phyloP scores from a whole-genome alignment of 2,329 filamentous ascomycete genomes.

The Fusarium xyrophilum region DNA sequence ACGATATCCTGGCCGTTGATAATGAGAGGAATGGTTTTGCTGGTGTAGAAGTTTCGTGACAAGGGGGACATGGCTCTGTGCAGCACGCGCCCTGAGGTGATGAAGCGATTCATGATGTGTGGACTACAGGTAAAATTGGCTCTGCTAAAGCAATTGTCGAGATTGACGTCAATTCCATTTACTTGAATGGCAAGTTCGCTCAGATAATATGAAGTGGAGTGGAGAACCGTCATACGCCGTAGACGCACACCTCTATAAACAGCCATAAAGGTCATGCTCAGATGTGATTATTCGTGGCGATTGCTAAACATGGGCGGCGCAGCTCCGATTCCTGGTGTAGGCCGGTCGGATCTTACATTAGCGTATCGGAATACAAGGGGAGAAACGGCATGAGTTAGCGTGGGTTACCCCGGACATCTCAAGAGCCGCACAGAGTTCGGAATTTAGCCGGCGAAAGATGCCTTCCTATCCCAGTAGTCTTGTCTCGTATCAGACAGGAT shows the following conservation, averaged over 20 bases:
- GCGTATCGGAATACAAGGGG: background rate
- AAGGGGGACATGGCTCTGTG: background rate
- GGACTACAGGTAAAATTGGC: background rate
- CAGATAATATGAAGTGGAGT: background rate
- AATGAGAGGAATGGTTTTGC: conserved; percentile 8
- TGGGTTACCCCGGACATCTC: background rate
- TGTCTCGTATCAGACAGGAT: background rate
- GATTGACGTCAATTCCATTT: background rate
- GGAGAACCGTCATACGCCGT: background rate
- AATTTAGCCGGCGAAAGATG: background rate
- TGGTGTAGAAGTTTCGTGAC: background rate
- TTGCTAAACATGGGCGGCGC: background rate
- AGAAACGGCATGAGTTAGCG: background rate
- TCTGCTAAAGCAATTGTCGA: background rate
- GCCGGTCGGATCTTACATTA: background rate
- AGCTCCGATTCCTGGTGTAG: background rate
- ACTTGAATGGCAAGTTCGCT: background rate
- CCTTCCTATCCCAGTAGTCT: background rate
- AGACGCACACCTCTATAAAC: background rate
- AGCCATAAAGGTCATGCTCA: background rate
- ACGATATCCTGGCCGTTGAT: conserved; percentile 16
- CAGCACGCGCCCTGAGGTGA: background rate
- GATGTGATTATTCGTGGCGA: background rate
- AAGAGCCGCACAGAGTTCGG: background rate
- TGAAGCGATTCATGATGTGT: background rate